A percentile compares a stretch with the other conserved stretches of the same genome.
Evolutionary conservation across 139 green algal species (phyloP).

Genomic region (Micractinium conductrix): DNA sequence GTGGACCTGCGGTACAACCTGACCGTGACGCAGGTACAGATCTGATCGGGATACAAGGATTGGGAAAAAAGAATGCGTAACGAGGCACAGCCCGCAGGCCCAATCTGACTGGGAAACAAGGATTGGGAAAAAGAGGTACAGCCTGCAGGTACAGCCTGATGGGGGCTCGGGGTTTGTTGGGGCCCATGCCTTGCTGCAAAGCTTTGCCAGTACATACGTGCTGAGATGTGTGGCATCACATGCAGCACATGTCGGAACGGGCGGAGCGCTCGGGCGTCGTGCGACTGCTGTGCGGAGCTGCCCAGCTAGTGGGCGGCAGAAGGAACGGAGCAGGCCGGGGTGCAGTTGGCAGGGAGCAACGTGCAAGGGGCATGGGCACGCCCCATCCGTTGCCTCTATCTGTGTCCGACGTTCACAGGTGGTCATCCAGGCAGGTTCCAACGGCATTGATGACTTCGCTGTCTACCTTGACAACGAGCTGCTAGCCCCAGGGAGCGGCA

Average conservation of each 20-base stretch:
- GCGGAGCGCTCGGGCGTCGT: too few relatives aligned
- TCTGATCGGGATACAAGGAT: background rate
- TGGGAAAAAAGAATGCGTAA: too few relatives aligned
- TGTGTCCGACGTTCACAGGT: background rate
- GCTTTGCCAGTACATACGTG: too few relatives aligned
- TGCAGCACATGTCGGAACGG: background rate
- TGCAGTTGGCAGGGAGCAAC: too few relatives aligned
- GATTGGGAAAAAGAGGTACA: background rate
- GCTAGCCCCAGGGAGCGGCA: background rate
- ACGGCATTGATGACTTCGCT: background rate
- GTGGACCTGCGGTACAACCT: conserved; percentile 22
- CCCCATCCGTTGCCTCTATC: background rate
- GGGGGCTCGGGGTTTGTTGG: background rate
- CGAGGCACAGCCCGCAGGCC: background rate
- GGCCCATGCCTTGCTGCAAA: too few relatives aligned
- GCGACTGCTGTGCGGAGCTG: too few relatives aligned
- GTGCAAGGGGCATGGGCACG: background rate
- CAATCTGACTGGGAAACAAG: background rate
- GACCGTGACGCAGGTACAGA: conserved; percentile 4
- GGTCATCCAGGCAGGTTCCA: background rate
- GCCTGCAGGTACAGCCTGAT: background rate
- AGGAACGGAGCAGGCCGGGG: background rate
- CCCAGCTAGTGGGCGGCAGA: background rate
- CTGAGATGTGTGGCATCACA: background rate
- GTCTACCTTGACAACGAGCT: background rate